Conservation (phyloP, 2,329 filamentous ascomycete genomes). For the Colletotrichum shisoi region DNA sequence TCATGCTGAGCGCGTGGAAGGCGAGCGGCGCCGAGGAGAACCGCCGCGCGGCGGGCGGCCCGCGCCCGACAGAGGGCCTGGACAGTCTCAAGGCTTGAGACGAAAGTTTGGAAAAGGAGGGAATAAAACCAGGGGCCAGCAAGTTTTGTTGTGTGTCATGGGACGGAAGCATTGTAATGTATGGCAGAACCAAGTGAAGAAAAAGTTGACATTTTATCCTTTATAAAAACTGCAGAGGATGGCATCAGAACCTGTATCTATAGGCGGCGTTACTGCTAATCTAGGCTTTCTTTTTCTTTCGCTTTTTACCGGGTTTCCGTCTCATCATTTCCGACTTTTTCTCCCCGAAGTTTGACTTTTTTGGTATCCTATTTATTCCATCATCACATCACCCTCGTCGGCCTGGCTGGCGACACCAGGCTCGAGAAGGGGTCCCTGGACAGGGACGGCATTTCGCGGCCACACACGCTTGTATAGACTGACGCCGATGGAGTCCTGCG, state of each 20-base stretch:
- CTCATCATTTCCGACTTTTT: slow-evolving; percentile 31
- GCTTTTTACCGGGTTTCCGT: slow-evolving; percentile 34
- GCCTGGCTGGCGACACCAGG: slow-evolving; percentile 39
- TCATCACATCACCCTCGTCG: slow-evolving; percentile 51
- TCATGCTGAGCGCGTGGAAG: slow-evolving; percentile 93
- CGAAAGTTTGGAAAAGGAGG: slow-evolving; percentile 26
- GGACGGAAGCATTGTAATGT: neutral
- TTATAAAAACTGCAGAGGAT: slow-evolving; percentile 27
- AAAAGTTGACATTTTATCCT: slow-evolving; percentile 4
- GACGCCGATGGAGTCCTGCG: slow-evolving; percentile 90
- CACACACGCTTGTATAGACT: slow-evolving; percentile 87
- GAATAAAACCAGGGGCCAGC: neutral
- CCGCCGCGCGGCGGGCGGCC: slow-evolving; percentile 63
- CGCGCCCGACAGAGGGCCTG: slow-evolving; percentile 64
- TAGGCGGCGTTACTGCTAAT: slow-evolving; percentile 34
- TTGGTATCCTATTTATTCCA: slow-evolving; percentile 47
- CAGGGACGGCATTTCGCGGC: slow-evolving; percentile 71
- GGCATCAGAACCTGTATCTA: slow-evolving; percentile 35
- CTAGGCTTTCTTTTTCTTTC: slow-evolving; percentile 10
- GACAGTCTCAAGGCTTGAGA: slow-evolving; percentile 51
- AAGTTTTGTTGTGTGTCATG: neutral
- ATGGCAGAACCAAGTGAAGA: slow-evolving; percentile 1
- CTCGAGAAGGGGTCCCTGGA: slow-evolving; percentile 56
- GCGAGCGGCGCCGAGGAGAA: slow-evolving; percentile 79
- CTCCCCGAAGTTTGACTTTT: slow-evolving; percentile 26